These are phyloP conservation scores for Zygnema cylindricum DNA, from an alignment of 139 green algal species.

Conservation along the genomic window DNA sequence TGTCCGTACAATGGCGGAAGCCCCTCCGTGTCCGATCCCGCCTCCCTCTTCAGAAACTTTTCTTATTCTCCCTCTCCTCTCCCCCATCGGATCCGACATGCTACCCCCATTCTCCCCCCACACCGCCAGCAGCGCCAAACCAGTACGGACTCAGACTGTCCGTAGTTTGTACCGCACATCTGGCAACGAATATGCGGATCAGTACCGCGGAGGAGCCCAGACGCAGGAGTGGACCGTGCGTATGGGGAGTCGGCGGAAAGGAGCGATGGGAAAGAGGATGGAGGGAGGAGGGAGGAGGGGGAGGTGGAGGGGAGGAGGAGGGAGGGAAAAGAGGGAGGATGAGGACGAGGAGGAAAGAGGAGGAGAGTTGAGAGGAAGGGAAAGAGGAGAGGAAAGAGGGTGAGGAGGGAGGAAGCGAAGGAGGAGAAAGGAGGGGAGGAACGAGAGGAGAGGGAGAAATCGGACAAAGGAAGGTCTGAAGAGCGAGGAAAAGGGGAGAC, in stretches of 20 bases:
- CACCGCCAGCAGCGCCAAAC: neutral
- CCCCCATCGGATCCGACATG: neutral
- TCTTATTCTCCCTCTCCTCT: slow-evolving; percentile 60
- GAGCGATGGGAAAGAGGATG: neutral
- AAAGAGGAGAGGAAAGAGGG: neutral
- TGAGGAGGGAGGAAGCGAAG: no score
- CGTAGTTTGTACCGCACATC: neutral
- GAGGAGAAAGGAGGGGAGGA: no score
- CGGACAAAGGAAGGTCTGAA: no score
- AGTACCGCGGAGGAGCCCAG: neutral
- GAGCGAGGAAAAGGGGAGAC: no score
- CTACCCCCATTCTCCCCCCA: neutral
- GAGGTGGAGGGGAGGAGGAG: no score
- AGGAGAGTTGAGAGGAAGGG: neutral
- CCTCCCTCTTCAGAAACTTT: slow-evolving; percentile 78
- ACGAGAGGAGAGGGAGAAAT: no score
- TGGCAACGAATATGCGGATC: neutral
- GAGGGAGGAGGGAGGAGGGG: neutral
- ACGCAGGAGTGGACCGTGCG: slow-evolving; percentile 16
- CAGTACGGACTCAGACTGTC: slow-evolving; percentile 7
- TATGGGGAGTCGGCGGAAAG: neutral
- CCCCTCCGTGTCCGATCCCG: slow-evolving; percentile 36
- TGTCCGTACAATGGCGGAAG: slow-evolving; percentile 21
- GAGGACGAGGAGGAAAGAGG: no score
- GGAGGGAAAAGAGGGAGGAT: no score